phyloP scores from a whole-genome alignment of 1,139 yeast genomes.

The Suhomyces chickasaworum region DNA sequence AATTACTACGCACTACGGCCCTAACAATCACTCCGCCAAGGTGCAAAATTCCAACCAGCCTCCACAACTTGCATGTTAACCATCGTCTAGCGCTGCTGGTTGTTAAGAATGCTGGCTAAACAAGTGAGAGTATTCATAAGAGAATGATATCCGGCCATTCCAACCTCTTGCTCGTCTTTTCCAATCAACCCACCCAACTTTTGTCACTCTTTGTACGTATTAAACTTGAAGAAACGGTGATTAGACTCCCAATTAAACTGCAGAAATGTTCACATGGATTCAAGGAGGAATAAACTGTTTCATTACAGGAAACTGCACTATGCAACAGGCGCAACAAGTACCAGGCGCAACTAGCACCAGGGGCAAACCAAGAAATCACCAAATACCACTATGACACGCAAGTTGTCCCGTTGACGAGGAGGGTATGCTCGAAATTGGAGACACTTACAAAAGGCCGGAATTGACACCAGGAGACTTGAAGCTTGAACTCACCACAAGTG shows the following conservation, averaged over 20 bases:
- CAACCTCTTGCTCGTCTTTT: not conserved
- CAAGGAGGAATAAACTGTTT: not conserved
- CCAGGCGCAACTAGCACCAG: not conserved
- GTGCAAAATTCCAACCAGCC: not conserved
- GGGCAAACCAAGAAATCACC: not conserved
- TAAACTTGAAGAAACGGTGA: not conserved
- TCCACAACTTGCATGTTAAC: not conserved
- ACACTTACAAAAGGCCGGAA: not conserved
- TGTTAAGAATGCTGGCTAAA: not conserved
- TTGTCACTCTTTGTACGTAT: constrained; percentile 7
- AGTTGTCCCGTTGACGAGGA: not conserved
- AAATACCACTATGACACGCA: not conserved
- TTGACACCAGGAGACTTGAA: too few species aligned
- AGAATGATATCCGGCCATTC: not conserved
- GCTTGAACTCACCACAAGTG: too few species aligned
- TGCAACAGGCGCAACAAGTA: not conserved
- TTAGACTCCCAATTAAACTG: not conserved
- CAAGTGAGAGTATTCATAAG: not conserved
- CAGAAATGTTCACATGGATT: not conserved
- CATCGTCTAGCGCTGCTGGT: not conserved
- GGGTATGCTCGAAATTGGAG: not conserved
- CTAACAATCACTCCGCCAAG: not conserved
- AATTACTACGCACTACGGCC: too few species aligned
- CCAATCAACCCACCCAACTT: constrained; percentile 3
- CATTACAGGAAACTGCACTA: not conserved